Evolutionary conservation across 2,329 filamentous ascomycete species (phyloP).

Genomic region (Aspergillus brasiliensis): DNA sequence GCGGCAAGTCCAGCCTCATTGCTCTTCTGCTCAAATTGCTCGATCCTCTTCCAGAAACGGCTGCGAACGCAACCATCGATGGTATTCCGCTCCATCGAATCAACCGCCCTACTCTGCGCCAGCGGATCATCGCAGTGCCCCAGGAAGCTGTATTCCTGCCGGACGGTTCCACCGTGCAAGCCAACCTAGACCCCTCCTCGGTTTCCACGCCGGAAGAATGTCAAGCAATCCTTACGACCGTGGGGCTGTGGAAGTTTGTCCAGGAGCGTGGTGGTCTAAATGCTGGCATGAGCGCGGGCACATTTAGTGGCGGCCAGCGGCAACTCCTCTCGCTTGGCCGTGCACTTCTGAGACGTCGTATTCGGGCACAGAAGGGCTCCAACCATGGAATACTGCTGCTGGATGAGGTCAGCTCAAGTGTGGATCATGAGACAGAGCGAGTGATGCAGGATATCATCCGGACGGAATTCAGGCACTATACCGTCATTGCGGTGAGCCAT

Average conservation of each 20-base stretch:
- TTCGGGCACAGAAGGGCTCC: background rate
- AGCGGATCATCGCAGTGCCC: slow-evolving; percentile 55
- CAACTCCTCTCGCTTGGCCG: slow-evolving; percentile 9
- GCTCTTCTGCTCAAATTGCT: slow-evolving; percentile 45
- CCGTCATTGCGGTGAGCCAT: slow-evolving; percentile 33
- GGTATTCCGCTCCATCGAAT: slow-evolving; percentile 32
- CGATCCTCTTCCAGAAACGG: slow-evolving; percentile 26
- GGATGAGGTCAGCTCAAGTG: slow-evolving; percentile 24
- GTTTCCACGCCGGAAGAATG: slow-evolving; percentile 20
- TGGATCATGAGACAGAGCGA: slow-evolving; percentile 18
- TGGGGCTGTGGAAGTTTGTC: background rate
- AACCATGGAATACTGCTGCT: slow-evolving; percentile 23
- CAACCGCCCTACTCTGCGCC: slow-evolving; percentile 47
- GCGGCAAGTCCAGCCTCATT: slow-evolving; percentile 48
- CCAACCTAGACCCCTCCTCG: slow-evolving; percentile 47
- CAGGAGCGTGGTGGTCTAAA: slow-evolving; percentile 5
- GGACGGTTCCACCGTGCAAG: slow-evolving; percentile 43
- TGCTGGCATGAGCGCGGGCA: slow-evolving; percentile 4
- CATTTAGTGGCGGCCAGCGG: slow-evolving; percentile 6
- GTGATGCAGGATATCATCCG: slow-evolving; percentile 30
- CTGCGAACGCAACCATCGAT: slow-evolving; percentile 51
- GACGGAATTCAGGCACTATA: slow-evolving; percentile 27
- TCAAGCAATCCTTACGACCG: background rate
- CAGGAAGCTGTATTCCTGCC: slow-evolving; percentile 59
- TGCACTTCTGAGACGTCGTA: background rate